Evolutionary conservation across 164 flowering plant genomes (phyloP), one percentile per base, ranked within the genome.

Genomic region (Vitis rupestris): DNA sequence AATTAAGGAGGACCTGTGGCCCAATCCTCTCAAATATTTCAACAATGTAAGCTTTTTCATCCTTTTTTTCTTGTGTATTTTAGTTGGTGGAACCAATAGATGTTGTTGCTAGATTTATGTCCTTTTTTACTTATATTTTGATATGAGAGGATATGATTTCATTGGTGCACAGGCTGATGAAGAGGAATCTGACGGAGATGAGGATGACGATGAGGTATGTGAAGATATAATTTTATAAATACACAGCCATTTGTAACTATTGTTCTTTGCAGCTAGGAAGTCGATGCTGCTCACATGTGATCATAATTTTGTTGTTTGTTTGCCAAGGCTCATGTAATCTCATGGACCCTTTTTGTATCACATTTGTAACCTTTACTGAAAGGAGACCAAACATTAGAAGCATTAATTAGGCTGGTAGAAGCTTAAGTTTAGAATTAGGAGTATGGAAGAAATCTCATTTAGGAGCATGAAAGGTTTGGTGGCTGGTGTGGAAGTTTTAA

Each of bases 1-100:
- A 65, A 81, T 85, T 30, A 85, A 79, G 82, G 88, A 85, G 67
- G 88, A 85, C 63, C 65, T 85, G 50, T 85, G 88, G 88, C 83
- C 86, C 47, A 81, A 85, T 69, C 88, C 88, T 66, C 81, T 85
- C 68, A 82, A 71, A 72, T 85, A 81, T 75, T 81, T 85, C 67
- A 81, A 77, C 77, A 85, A 79, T 74, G 88, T 85, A 72, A 72
- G 55, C 47, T 57, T 53, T 64, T 48, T 19, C 27, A 47, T 54
- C 30, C 7, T 44, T 63, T 16, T 23, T 31, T 23, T 23, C 27
- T 23, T 56, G 31, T n/a, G 50, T 16, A 3, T 53, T 37, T 50
- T 2, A 58, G 37, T 17, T 15, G 23, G 1, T 13, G 52, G 53
- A 59, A 19, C 8, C 27, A 2, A 4, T 50, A 50, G 9, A 56